phyloP scores from a whole-genome alignment of 495 filamentous ascomycete species.

The Trichoderma asperelloides region DNA sequence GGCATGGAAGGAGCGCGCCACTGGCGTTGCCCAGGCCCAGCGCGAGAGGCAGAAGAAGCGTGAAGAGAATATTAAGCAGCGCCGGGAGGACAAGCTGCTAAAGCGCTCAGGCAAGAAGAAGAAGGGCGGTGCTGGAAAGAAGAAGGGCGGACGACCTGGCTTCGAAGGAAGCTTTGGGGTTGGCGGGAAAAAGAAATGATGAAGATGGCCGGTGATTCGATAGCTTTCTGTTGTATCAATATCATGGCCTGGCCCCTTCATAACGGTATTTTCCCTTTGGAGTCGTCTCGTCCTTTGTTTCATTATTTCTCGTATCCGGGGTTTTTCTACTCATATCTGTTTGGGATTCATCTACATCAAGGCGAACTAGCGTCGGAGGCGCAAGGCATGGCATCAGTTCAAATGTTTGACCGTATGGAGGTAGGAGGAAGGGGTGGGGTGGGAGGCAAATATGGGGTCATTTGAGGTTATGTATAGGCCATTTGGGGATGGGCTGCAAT shows the following conservation, averaged over 20 bases:
- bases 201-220: background rate
- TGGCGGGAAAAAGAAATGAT: constrained; percentile 26
- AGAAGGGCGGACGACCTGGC: constrained; percentile 61
- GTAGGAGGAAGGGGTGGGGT: background rate
- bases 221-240: background rate
- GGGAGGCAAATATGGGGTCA: background rate
- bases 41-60: constrained; percentile 77
- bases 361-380: background rate
- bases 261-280: background rate
- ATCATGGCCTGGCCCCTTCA: background rate
- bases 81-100: constrained; percentile 62
- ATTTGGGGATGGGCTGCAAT: background rate
- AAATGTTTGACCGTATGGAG: background rate
- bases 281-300: background rate
- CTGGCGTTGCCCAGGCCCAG: constrained; percentile 65
- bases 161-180: constrained; percentile 89
- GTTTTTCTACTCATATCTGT: background rate
- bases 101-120: constrained; percentile 57
- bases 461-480: constrained; percentile 1
- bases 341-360: background rate
- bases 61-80: constrained; percentile 77
- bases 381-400: background rate
- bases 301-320: background rate
- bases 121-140: constrained; percentile 43
- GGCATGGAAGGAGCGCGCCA: constrained; percentile 78